phyloP scores from a whole-genome alignment of 257 asterid species.

The Knoxia roxburghii region DNA sequence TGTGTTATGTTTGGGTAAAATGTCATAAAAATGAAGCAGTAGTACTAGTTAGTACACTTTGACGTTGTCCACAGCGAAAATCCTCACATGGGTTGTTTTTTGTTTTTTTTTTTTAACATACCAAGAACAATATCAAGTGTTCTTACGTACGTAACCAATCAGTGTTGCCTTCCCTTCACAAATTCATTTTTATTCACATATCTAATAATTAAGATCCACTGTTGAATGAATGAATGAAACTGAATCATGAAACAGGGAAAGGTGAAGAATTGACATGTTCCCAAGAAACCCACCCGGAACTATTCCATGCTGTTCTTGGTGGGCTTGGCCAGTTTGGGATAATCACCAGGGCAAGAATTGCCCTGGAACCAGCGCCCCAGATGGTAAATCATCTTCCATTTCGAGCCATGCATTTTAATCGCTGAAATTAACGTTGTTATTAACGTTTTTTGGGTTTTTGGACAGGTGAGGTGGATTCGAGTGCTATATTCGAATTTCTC shows the following conservation, averaged over 20 bases:
- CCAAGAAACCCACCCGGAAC: slow-evolving; percentile 40
- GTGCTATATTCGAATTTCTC: slow-evolving; percentile 62
- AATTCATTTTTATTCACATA: background rate
- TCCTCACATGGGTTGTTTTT: slow-evolving; percentile 45
- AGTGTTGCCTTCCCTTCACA: slow-evolving; percentile 8
- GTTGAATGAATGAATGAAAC: too few species aligned
- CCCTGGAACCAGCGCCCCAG: slow-evolving; percentile 69
- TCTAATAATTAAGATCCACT: background rate
- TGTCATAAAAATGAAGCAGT: slow-evolving; percentile 8
- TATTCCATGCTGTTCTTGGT: slow-evolving; percentile 70
- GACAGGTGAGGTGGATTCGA: slow-evolving; percentile 83
- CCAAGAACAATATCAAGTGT: slow-evolving; percentile 16
- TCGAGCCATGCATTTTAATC: background rate
- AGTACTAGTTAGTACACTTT: background rate
- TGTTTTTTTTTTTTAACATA: slow-evolving; percentile 12
- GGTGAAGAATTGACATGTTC: slow-evolving; percentile 71
- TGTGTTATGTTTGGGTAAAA: background rate
- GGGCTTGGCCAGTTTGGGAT: slow-evolving; percentile 86
- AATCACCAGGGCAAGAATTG: slow-evolving; percentile 74
- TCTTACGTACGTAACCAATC: slow-evolving; percentile 16
- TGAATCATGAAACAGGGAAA: slow-evolving; percentile 73
- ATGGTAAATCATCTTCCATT: slow-evolving; percentile 30
- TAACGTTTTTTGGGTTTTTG: too few species aligned
- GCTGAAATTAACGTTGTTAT: too few species aligned
- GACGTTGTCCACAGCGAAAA: slow-evolving; percentile 18